Percentiles rank a stretch among this genome's conserved stretches.
Conservation (phyloP, 2,329 filamentous ascomycete genomes). For the Penicillium olsonii region DNA sequence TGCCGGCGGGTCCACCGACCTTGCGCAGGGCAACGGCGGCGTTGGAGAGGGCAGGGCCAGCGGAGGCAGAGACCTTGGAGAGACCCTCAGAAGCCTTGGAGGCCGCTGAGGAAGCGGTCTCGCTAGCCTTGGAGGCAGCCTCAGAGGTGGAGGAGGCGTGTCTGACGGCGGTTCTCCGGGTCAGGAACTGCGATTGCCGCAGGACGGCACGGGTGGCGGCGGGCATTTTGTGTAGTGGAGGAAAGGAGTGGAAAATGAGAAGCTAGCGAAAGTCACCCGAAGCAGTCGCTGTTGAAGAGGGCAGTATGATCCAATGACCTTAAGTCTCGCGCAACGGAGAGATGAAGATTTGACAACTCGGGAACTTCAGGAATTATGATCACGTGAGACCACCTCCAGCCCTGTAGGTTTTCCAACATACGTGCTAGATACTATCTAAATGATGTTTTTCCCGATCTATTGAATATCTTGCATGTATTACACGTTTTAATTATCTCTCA, state of each 20-base stretch:
- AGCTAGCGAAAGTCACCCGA: slow-evolving; percentile 28
- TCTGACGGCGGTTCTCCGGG: slow-evolving; percentile 48
- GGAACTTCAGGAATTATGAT: slow-evolving; percentile 43
- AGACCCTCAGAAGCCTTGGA: slow-evolving; percentile 79
- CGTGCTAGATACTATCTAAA: not conserved
- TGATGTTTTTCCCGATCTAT: not conserved
- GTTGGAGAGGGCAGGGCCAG: slow-evolving; percentile 73
- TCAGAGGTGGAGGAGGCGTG: slow-evolving; percentile 50
- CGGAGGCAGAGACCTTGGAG: slow-evolving; percentile 76
- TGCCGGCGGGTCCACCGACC: slow-evolving; percentile 81
- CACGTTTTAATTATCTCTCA: not conserved
- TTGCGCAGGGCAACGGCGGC: slow-evolving; percentile 72
- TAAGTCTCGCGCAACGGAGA: slow-evolving; percentile 39
- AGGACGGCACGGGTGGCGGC: slow-evolving; percentile 47
- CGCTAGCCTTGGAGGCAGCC: slow-evolving; percentile 48
- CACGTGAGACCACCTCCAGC: slow-evolving; percentile 22
- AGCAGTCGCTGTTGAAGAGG: slow-evolving; percentile 30
- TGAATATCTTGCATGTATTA: not conserved
- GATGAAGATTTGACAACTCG: slow-evolving; percentile 42
- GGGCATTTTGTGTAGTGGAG: slow-evolving; percentile 43
- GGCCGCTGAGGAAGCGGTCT: slow-evolving; percentile 43
- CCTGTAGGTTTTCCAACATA: not conserved
- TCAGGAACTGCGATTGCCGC: slow-evolving; percentile 50
- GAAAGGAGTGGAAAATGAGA: slow-evolving; percentile 28
- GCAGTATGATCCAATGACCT: slow-evolving; percentile 44